These are phyloP conservation scores for Populus hybrid DNA, from an alignment of 441 rosid genomes.

Conservation along the genomic window DNA sequence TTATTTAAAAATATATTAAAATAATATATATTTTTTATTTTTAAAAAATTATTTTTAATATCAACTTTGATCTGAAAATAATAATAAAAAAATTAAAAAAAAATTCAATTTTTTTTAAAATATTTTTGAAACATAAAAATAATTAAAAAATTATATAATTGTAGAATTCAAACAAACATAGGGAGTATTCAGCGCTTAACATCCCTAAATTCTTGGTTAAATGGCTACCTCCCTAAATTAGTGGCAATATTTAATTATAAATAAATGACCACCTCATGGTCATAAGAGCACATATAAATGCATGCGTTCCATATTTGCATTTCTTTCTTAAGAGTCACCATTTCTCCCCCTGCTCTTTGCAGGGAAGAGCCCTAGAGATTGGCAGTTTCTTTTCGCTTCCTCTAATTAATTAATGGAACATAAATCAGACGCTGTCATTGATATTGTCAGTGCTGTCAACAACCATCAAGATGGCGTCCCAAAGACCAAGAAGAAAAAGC, in stretches of 20 bases:
- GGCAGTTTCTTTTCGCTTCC: neutral
- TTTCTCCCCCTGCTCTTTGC: conserved; percentile 16
- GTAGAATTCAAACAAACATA: neutral
- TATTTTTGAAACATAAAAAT: too few species aligned
- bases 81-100: too few species aligned
- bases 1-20: too few species aligned
- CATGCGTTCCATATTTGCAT: neutral
- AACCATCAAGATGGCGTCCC: neutral
- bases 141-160: too few species aligned
- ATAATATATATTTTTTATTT: too few species aligned
- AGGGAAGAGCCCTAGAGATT: neutral
- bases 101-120: too few species aligned
- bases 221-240: neutral
- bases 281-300: too few species aligned
- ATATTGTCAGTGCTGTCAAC: neutral
- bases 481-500: conserved; percentile 32
- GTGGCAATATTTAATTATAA: neutral
- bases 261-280: neutral
- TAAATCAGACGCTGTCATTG: neutral
- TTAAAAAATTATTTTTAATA: too few species aligned
- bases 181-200: neutral
- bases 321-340: neutral
- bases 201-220: neutral
- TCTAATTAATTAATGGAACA: conserved; percentile 12
- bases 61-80: too few species aligned